These are phyloP conservation scores for Flaveria robusta DNA, from an alignment of 129 eudicot genomes.

Conservation along the genomic window DNA sequence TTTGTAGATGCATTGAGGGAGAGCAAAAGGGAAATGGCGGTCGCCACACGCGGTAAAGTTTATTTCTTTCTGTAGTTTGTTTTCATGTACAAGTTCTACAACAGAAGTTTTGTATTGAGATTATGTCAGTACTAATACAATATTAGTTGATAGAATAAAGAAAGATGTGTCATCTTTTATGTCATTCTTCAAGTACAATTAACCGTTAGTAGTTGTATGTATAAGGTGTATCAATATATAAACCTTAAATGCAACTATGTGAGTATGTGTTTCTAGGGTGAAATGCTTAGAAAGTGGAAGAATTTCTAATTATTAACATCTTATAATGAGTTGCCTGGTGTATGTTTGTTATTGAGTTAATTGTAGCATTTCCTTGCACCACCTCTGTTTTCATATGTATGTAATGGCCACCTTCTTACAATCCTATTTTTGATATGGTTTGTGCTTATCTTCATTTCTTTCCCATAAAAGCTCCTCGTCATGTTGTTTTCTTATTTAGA, in stretches of 20 bases:
- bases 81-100: neutral
- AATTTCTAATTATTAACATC: too few species aligned
- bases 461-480: neutral
- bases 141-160: constrained; percentile 1
- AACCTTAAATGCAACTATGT: too few species aligned
- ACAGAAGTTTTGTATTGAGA: neutral
- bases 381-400: too few species aligned
- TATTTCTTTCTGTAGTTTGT: neutral
- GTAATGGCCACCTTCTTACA: too few species aligned
- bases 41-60: constrained; percentile 74
- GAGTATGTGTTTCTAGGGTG: too few species aligned
- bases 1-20: constrained; percentile 71
- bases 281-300: too few species aligned
- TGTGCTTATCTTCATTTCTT: neutral
- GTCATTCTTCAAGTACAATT: neutral
- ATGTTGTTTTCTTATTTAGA: neutral
- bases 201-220: too few species aligned
- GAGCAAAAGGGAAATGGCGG: constrained; percentile 89
- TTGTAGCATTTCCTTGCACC: too few species aligned
- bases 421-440: neutral
- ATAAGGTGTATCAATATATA: too few species aligned
- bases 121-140: neutral
- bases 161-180: neutral
- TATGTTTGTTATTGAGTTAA: too few species aligned
- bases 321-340: too few species aligned